A percentile compares a stretch with the other conserved stretches of the same genome.
Evolutionary conservation across 148 eudicot genomes (phyloP).

Genomic region (Cornus kousa): DNA sequence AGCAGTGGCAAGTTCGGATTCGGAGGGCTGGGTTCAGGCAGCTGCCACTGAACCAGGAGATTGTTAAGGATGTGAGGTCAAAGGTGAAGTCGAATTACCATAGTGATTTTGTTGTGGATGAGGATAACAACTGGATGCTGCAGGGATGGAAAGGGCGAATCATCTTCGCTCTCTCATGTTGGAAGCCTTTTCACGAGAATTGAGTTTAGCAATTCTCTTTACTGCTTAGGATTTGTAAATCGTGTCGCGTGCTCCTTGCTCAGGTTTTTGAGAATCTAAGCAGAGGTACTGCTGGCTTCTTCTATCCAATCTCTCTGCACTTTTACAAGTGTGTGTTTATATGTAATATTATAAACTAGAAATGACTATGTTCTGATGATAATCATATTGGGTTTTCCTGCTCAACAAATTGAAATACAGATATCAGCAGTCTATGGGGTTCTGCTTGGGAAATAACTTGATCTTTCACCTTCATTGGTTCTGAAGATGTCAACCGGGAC

Average conservation of each 20-base stretch:
- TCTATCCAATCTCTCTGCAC: background rate
- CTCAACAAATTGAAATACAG: too few relatives aligned
- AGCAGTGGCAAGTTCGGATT: constrained; percentile 50
- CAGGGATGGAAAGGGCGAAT: constrained; percentile 20
- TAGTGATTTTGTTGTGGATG: constrained; percentile 54
- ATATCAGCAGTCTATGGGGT: too few relatives aligned
- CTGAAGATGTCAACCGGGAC: too few relatives aligned
- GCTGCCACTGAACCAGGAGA: constrained; percentile 30
- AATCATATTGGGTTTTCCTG: too few relatives aligned
- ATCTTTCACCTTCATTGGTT: too few relatives aligned
- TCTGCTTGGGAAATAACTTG: too few relatives aligned
- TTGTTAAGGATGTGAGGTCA: constrained; percentile 28
- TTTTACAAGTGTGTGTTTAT: background rate
- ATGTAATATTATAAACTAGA: background rate
- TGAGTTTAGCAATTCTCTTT: constrained; percentile 7
- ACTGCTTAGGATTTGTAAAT: background rate
- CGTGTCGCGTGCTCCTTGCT: too few relatives aligned
- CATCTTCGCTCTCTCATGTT: too few relatives aligned
- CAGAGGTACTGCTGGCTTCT: background rate
- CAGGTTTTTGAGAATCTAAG: too few relatives aligned
- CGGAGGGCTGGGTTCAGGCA: constrained; percentile 51
- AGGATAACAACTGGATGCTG: constrained; percentile 58
- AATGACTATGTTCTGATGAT: too few relatives aligned
- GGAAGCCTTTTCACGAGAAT: too few relatives aligned
- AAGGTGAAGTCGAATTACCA: constrained; percentile 46